phyloP scores from a whole-genome alignment of 1,139 yeast genomes.

The Candida sanyaensis region DNA sequence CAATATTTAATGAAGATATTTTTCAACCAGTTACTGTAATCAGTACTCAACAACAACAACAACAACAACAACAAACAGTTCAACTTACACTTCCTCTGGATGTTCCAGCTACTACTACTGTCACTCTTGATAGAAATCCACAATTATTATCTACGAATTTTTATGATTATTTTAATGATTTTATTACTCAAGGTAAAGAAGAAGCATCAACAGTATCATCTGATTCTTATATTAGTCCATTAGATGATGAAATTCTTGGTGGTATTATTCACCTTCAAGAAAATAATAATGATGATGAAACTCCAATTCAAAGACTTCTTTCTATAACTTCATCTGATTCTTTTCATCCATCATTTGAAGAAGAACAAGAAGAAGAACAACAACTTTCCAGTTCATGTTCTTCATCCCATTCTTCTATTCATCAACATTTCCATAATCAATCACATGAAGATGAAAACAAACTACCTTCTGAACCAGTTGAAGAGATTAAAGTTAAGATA shows the following conservation, averaged over 20 bases:
- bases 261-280: neutral
- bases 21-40: neutral
- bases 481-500: neutral
- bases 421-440: neutral
- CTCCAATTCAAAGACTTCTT: slow-evolving; percentile 23
- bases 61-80: neutral
- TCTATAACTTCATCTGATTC: slow-evolving; percentile 6
- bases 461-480: neutral
- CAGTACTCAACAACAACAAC: neutral
- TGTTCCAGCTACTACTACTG: slow-evolving; percentile 2
- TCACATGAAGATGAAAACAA: neutral
- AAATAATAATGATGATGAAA: neutral
- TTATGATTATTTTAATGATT: slow-evolving; percentile 2
- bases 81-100: slow-evolving; percentile 1
- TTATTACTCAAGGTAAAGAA: neutral
- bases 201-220: slow-evolving; percentile 7
- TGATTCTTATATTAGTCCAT: slow-evolving; percentile 33
- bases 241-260: slow-evolving; percentile 66
- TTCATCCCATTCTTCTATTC: slow-evolving; percentile 1
- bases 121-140: neutral
- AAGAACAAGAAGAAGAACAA: slow-evolving; percentile 1
- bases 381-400: slow-evolving; percentile 2
- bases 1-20: neutral
- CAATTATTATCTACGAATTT: neutral
- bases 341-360: slow-evolving; percentile 3